Evolutionary conservation across 2,329 filamentous ascomycete genomes (phyloP), one percentile per base, ranked within the genome.

Genomic region (Purpureocillium takamizusanense): DNA sequence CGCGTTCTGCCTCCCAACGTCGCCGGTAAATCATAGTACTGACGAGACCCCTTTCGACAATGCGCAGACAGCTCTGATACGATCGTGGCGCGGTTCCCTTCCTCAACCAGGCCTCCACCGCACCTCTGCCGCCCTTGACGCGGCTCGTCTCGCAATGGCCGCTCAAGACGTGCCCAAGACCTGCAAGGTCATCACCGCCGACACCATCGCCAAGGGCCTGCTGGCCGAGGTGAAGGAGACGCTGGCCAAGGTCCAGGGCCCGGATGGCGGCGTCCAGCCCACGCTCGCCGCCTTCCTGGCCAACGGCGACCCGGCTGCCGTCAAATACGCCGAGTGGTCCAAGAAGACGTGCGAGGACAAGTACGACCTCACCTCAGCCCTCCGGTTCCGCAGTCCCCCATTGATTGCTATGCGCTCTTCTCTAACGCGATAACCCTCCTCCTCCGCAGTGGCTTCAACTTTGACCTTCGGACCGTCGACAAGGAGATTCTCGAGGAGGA

Each of bases 281-380:
- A 81, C 84, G 44, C 74, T 98, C 38, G 85, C 90, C 33, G 92
- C 90, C 42, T 95, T 95, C 63, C 72, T 98, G 40, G 88, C 90
- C 49, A 97, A 95, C 63, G 76, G 76, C 48, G 92, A 98, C 63
- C 87, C 89, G 23, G 86, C 88, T 30, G 90, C 90, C 25, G 72
- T 85, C 51, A 87, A 94, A 69, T 97, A 98, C 59, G 92, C 92
- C 39, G 86, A 95, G 62, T 95, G 87, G 86, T 95, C 90, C 31
- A 86, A 87, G 62, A 95, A 94, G 74, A 95, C 92, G 4, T 95
- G 87, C 63, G 76, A 81, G 62, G 90, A 97, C 61, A 94, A 95
- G 89, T 95, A 72, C 82, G 83, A 27, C 15, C 34, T 29, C 11
- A 25, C 4, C 11, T 3, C n/a, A 11, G n/a, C 17, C 2, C n/a